Conservation (phyloP, 495 filamentous ascomycete species). For the Daldinia loculata region DNA sequence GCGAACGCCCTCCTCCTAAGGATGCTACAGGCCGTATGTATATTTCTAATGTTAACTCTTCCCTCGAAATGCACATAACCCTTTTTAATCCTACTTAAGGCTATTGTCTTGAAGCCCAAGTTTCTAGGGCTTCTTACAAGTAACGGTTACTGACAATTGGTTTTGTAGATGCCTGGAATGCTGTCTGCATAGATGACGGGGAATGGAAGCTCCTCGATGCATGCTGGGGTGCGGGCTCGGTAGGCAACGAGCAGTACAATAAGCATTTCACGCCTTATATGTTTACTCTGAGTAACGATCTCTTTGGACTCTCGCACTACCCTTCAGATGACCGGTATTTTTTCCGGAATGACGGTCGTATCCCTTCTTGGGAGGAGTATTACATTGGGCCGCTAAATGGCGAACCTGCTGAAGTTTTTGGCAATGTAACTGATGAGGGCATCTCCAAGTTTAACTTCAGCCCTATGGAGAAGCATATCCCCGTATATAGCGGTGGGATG, state of each 20-base stretch:
- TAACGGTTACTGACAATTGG: constrained; percentile 38
- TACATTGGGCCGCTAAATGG: constrained; percentile 60
- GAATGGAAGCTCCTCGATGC: constrained; percentile 92
- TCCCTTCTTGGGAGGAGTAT: constrained; percentile 81
- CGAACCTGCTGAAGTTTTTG: constrained; percentile 61
- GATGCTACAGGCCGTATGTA: constrained; percentile 57
- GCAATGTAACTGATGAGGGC: constrained; percentile 64
- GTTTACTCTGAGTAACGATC: constrained; percentile 84
- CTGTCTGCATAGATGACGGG: constrained; percentile 81
- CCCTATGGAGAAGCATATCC: constrained; percentile 66
- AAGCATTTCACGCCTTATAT: constrained; percentile 71
- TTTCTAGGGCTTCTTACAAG: neutral
- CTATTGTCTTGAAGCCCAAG: neutral
- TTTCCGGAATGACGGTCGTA: constrained; percentile 64
- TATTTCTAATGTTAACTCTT: neutral
- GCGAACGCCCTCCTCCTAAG: constrained; percentile 63
- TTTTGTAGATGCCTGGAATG: constrained; percentile 83
- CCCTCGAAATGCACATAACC: neutral
- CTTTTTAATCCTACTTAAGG: neutral
- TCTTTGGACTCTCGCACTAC: constrained; percentile 83
- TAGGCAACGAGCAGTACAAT: constrained; percentile 63
- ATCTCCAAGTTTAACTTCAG: constrained; percentile 68
- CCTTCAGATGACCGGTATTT: constrained; percentile 72
- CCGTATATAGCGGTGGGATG: constrained; percentile 57
- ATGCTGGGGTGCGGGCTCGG: constrained; percentile 90